Percentiles rank a stretch among this genome's conserved stretches.
Evolutionary conservation across 768 basidiomycete genomes (phyloP).

Genomic region (Auricularia heimuer): DNA sequence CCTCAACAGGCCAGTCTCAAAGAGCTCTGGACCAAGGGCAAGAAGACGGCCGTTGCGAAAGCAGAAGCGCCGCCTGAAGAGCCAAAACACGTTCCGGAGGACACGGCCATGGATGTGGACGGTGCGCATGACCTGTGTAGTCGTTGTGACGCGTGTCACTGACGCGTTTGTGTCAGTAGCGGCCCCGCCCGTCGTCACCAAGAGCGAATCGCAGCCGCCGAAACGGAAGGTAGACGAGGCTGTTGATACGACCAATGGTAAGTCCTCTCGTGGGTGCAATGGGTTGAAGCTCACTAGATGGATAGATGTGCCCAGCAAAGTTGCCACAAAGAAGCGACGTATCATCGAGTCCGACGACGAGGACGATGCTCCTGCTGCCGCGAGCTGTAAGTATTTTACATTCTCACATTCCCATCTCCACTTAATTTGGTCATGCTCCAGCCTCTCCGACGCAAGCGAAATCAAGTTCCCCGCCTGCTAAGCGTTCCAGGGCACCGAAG

Average conservation of each 20-base stretch:
- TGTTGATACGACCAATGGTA: not conserved
- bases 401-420: not conserved
- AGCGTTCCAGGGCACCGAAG: not conserved
- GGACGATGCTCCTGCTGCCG: constrained; percentile 9
- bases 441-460: not conserved
- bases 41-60: constrained; percentile 18
- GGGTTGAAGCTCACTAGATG: not conserved
- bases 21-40: constrained; percentile 61
- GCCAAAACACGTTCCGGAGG: constrained; percentile 24
- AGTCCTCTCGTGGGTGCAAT: not conserved
- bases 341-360: constrained; percentile 31
- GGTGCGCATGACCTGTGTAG: constrained; percentile 2
- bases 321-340: constrained; percentile 22
- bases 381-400: not conserved
- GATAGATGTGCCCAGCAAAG: not conserved
- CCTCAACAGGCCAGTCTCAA: constrained; percentile 71
- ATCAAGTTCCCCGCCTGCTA: not conserved
- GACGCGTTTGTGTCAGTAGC: not conserved
- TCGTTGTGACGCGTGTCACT: not conserved
- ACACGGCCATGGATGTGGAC: constrained; percentile 12
- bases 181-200: not conserved
- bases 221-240: constrained; percentile 1
- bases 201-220: not conserved
- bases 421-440: not conserved
- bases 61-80: constrained; percentile 15